Evolutionary conservation across 306 rosid species (phyloP).

Genomic region (Sindora glabra): DNA sequence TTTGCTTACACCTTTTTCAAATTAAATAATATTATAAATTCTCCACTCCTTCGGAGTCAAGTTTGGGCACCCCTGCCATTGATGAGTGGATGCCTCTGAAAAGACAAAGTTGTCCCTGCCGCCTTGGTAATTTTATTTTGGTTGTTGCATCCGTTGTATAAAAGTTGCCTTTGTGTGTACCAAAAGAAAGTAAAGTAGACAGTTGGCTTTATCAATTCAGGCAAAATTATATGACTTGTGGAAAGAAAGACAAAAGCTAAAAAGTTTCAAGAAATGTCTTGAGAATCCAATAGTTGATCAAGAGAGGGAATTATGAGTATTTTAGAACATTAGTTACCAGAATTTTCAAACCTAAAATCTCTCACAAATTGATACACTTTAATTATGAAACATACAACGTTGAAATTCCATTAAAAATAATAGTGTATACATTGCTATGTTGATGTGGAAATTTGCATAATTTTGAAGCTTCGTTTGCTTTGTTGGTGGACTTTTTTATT

Average conservation of each 20-base stretch:
- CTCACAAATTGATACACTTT: too few species aligned
- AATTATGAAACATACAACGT: too few species aligned
- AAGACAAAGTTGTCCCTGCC: constrained; percentile 13
- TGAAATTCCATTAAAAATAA: too few species aligned
- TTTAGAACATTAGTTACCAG: too few species aligned
- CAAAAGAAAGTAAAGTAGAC: neutral
- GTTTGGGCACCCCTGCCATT: constrained; percentile 17
- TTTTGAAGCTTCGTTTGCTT: too few species aligned
- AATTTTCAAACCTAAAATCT: too few species aligned
- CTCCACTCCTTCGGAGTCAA: neutral
- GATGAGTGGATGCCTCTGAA: neutral
- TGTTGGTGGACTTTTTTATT: too few species aligned
- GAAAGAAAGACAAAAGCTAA: neutral
- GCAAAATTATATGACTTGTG: neutral
- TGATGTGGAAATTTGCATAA: too few species aligned
- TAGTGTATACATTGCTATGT: too few species aligned
- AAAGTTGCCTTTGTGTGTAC: neutral
- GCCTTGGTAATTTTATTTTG: neutral
- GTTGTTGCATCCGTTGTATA: too few species aligned
- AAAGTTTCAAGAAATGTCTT: neutral
- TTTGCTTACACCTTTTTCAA: neutral
- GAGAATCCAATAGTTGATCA: too few species aligned
- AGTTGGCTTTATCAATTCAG: neutral
- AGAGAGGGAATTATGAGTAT: too few species aligned
- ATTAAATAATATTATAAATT: neutral